These are phyloP conservation scores for Trametes cubensis DNA, from an alignment of 768 basidiomycete genomes.

Conservation along the genomic window DNA sequence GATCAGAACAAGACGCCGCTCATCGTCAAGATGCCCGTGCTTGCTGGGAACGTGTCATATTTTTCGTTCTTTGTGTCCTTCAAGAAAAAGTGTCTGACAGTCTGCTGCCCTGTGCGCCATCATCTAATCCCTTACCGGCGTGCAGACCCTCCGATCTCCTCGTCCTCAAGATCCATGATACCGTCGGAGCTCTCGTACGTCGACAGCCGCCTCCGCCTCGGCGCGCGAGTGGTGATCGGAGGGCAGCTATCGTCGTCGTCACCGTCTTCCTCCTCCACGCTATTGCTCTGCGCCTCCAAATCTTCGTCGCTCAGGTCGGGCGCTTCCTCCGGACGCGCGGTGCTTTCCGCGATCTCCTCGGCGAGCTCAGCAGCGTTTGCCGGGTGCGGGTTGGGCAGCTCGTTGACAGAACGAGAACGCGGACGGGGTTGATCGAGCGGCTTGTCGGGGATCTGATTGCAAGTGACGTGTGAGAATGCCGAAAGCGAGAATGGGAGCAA, in stretches of 20 bases:
- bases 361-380: constrained; percentile 6
- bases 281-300: constrained; percentile 24
- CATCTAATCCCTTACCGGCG: constrained; percentile 21
- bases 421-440: constrained; percentile 36
- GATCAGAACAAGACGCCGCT: neutral
- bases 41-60: neutral
- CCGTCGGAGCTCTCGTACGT: constrained; percentile 53
- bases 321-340: neutral
- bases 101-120: neutral
- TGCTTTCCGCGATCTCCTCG: constrained; percentile 13
- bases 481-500: neutral
- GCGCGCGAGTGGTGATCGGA: constrained; percentile 31
- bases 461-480: neutral
- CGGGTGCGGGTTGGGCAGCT: constrained; percentile 20
- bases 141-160: constrained; percentile 42
- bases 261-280: constrained; percentile 28
- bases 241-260: constrained; percentile 18
- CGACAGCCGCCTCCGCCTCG: constrained; percentile 45
- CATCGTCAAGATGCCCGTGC: neutral
- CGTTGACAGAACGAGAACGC: constrained; percentile 15
- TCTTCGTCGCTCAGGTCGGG: constrained; percentile 14
- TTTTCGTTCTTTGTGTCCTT: neutral
- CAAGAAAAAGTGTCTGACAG: neutral
- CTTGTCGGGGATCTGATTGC: constrained; percentile 45
- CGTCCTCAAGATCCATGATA: constrained; percentile 51